These are phyloP conservation scores for Globisporangium echinulatum DNA, from an alignment of 352 stramenopile genomes.

Conservation along the genomic window DNA sequence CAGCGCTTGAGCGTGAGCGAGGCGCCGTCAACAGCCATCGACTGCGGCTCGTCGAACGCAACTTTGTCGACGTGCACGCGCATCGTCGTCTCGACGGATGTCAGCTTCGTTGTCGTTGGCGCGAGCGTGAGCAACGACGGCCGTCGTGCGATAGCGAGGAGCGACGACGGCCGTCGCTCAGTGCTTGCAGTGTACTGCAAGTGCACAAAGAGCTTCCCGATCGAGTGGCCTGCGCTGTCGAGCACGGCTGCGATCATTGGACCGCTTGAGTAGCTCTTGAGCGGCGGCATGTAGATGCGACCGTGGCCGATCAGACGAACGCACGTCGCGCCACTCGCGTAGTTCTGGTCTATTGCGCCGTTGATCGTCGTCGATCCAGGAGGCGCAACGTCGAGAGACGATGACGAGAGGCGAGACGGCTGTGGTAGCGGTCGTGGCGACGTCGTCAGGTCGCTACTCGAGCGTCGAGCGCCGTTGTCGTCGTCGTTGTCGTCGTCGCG, in stretches of 20 bases:
- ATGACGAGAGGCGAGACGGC: background rate
- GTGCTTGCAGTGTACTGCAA: conserved; percentile 11
- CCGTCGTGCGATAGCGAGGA: conserved; percentile 3
- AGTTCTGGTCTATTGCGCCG: background rate
- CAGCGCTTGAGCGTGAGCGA: conserved; percentile 34
- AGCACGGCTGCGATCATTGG: conserved; percentile 15
- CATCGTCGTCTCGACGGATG: conserved; percentile 4
- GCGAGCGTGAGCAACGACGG: conserved; percentile 2
- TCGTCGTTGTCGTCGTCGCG: background rate
- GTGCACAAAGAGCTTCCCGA: conserved; percentile 17
- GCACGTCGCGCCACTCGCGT: background rate
- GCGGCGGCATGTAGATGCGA: conserved; percentile 21
- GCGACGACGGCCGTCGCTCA: conserved; percentile 8
- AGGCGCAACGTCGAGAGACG: background rate
- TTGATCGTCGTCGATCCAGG: background rate
- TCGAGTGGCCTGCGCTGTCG: conserved; percentile 12
- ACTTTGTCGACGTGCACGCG: conserved; percentile 19
- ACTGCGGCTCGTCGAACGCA: conserved; percentile 11
- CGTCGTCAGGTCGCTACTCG: conserved; percentile 1
- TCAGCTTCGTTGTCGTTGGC: background rate
- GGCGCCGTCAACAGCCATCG: conserved; percentile 15
- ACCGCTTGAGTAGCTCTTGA: conserved; percentile 10
- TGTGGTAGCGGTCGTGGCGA: conserved; percentile 1
- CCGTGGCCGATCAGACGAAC: conserved; percentile 26
- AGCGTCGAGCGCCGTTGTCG: too few relatives aligned